Conservation (phyloP, 1,139 yeast species). For the Saccharomyces pastorianus region DNA sequence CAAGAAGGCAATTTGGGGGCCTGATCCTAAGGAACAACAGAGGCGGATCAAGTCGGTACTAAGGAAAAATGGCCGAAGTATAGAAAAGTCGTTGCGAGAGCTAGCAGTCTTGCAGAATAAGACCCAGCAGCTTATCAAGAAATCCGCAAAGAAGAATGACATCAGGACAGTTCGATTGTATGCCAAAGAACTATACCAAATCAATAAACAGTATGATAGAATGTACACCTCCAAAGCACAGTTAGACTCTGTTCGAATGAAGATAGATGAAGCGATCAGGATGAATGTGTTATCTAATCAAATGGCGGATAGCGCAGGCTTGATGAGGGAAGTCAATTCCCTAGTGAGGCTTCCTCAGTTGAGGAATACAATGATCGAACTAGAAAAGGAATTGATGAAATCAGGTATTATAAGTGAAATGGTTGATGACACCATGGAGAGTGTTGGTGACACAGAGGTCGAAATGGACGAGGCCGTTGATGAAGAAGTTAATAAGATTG, state of each 20-base stretch:
- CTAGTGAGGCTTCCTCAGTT: conserved; percentile 74
- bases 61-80: conserved; percentile 75
- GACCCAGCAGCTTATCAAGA: conserved; percentile 66
- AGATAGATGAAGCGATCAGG: conserved; percentile 87
- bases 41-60: conserved; percentile 73
- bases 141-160: conserved; percentile 74
- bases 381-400: conserved; percentile 80
- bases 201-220: conserved; percentile 66
- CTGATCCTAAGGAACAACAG: conserved; percentile 92
- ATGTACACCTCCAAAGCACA: conserved; percentile 78
- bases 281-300: conserved; percentile 77
- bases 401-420: conserved; percentile 92
- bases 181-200: conserved; percentile 72
- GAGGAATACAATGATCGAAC: conserved; percentile 74
- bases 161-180: conserved; percentile 64
- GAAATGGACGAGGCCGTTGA: conserved; percentile 61
- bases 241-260: conserved; percentile 75
- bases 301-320: conserved; percentile 65
- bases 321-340: conserved; percentile 84
- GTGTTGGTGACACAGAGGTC: conserved; percentile 58
- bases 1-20: conserved; percentile 87
- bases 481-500: conserved; percentile 56
- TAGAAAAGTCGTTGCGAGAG: conserved; percentile 69
- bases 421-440: conserved; percentile 85
- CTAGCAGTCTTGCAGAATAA: conserved; percentile 55